A percentile compares a stretch with the other conserved stretches of the same genome.
phyloP scores from a whole-genome alignment of 257 asterid genomes.

The Jacaranda copaia region DNA sequence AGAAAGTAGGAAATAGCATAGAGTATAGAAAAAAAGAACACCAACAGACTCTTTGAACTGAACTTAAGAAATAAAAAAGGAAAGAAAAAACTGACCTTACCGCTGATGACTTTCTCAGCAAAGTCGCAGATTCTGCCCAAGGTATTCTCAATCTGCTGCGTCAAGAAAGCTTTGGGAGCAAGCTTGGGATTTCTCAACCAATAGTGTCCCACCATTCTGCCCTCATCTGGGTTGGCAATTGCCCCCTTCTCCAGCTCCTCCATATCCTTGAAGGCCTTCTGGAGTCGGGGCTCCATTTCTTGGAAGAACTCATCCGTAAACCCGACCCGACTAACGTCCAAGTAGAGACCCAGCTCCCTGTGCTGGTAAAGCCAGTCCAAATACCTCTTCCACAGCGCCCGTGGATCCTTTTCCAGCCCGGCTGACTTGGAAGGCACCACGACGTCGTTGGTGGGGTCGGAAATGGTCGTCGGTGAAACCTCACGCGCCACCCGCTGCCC shows the following conservation, averaged over 20 bases:
- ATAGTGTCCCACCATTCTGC: constrained; percentile 98
- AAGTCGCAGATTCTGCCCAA: constrained; percentile 70
- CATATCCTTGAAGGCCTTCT: constrained; percentile 81
- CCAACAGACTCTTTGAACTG: background rate
- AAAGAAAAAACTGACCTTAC: constrained; percentile 73
- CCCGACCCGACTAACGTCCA: constrained; percentile 95
- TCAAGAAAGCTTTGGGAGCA: constrained; percentile 74
- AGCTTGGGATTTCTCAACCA: constrained; percentile 86
- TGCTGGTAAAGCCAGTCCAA: constrained; percentile 97
- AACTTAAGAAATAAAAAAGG: constrained; percentile 43
- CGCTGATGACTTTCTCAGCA: constrained; percentile 86
- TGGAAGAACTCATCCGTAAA: constrained; percentile 70
- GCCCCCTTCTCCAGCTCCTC: constrained; percentile 91
- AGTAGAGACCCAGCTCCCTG: constrained; percentile 86
- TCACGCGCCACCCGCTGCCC: constrained; percentile 83
- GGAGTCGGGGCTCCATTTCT: constrained; percentile 89
- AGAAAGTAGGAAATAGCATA: background rate
- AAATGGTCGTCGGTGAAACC: constrained; percentile 52
- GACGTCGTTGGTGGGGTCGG: constrained; percentile 46
- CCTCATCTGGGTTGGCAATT: constrained; percentile 96
- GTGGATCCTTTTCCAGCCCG: constrained; percentile 63
- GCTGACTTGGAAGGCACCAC: constrained; percentile 35
- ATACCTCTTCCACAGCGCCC: constrained; percentile 80
- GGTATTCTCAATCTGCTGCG: constrained; percentile 72
- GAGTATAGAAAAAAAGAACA: background rate